phyloP scores from a whole-genome alignment of 148 eudicot species.

The Rhododendron simsii region DNA sequence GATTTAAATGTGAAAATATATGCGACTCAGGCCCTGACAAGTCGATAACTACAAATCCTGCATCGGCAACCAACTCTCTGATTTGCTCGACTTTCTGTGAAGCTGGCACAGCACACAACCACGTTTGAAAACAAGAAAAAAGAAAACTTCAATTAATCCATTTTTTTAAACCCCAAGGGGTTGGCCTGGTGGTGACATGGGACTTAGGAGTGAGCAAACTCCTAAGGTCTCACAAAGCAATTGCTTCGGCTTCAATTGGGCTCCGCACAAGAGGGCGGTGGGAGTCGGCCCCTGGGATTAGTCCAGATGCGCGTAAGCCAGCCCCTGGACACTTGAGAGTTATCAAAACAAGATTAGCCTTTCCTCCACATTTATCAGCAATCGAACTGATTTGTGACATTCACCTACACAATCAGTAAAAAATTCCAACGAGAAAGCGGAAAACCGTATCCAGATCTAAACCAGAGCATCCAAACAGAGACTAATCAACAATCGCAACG shows the following conservation, averaged over 20 bases:
- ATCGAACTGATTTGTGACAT: neutral
- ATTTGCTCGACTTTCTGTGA: neutral
- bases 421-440: neutral
- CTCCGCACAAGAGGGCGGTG: neutral
- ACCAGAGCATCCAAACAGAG: neutral
- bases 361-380: neutral
- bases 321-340: no score
- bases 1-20: neutral
- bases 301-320: no score
- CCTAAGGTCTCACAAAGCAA: no score
- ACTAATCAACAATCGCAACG: neutral
- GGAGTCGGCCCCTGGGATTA: neutral
- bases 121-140: neutral
- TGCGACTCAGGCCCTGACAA: neutral
- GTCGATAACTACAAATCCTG: no score
- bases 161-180: neutral
- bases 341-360: neutral
- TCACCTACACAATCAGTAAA: neutral
- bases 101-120: neutral
- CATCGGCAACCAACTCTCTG: neutral
- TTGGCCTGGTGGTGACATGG: no score
- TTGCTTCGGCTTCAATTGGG: neutral
- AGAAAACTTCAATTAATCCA: neutral
- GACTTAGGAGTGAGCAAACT: no score
- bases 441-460: constrained; percentile 7